Conservation (phyloP, 257 asterid genomes). For the Solanum chiquidenum region DNA sequence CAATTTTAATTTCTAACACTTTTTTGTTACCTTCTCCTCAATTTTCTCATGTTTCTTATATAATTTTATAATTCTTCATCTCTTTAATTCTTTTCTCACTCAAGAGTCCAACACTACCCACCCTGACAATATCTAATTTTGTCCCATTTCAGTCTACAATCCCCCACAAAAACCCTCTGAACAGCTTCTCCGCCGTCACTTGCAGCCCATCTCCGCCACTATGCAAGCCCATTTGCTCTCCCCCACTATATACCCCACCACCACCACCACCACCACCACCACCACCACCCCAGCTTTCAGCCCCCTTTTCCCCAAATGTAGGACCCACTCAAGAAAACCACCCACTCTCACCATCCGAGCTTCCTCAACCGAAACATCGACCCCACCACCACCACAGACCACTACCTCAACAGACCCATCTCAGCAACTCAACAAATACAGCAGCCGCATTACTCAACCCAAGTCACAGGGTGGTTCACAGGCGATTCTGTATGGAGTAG, state of each 20-base stretch:
- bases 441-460: conserved; percentile 80
- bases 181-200: neutral
- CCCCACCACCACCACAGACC: conserved; percentile 3
- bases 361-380: conserved; percentile 20
- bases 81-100: neutral
- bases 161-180: neutral
- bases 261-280: conserved; percentile 6
- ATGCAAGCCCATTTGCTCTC: conserved; percentile 10
- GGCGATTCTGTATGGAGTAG: conserved; percentile 91
- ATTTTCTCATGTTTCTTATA: neutral
- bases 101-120: neutral
- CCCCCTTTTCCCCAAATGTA: conserved; percentile 17
- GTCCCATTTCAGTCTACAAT: neutral
- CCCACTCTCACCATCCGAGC: conserved; percentile 26
- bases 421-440: conserved; percentile 65
- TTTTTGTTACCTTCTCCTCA: no score
- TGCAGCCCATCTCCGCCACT: conserved; percentile 7
- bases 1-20: no score
- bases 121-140: neutral
- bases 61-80: no score
- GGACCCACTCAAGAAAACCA: conserved; percentile 12
- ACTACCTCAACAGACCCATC: conserved; percentile 23
- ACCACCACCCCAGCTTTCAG: conserved; percentile 6
- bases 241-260: conserved; percentile 22
- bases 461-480: conserved; percentile 95